Percentiles rank a stretch among this genome's conserved stretches.
These are phyloP conservation scores for Picochlorum sp. DNA, from an alignment of 139 green algal genomes.

Conservation along the genomic window DNA sequence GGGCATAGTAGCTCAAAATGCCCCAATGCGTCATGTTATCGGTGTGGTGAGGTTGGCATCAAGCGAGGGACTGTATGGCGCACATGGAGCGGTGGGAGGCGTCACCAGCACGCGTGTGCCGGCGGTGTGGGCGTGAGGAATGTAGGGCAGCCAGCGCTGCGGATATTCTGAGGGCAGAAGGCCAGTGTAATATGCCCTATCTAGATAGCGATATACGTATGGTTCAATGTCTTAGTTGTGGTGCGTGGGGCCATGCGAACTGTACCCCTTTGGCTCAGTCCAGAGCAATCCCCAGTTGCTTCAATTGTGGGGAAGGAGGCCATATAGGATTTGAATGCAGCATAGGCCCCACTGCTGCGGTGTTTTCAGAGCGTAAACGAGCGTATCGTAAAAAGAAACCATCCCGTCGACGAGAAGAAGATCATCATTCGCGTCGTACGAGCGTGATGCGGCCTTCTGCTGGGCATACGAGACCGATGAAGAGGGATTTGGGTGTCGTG, in stretches of 20 bases:
- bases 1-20: constrained; percentile 45
- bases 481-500: too few species aligned
- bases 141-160: constrained; percentile 41
- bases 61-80: constrained; percentile 36
- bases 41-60: constrained; percentile 48
- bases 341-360: not conserved
- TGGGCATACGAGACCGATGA: too few species aligned
- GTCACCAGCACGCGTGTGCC: constrained; percentile 26
- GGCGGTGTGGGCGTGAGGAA: constrained; percentile 44
- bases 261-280: constrained; percentile 15
- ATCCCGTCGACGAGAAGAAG: not conserved
- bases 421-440: too few species aligned
- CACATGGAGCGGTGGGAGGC: constrained; percentile 7
- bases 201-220: constrained; percentile 37
- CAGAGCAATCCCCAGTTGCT: constrained; percentile 27
- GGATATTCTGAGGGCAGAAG: constrained; percentile 55
- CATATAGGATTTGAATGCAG: constrained; percentile 36
- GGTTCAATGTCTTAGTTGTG: constrained; percentile 58
- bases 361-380: not conserved
- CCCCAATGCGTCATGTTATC: constrained; percentile 51
- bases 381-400: not conserved
- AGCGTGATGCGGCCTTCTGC: too few species aligned
- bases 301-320: constrained; percentile 47
- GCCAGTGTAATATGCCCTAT: constrained; percentile 49
- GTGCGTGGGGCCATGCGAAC: constrained; percentile 52